Evolutionary conservation across 179 eudicot genomes (phyloP).

Genomic region (Vitellaria paradoxa): DNA sequence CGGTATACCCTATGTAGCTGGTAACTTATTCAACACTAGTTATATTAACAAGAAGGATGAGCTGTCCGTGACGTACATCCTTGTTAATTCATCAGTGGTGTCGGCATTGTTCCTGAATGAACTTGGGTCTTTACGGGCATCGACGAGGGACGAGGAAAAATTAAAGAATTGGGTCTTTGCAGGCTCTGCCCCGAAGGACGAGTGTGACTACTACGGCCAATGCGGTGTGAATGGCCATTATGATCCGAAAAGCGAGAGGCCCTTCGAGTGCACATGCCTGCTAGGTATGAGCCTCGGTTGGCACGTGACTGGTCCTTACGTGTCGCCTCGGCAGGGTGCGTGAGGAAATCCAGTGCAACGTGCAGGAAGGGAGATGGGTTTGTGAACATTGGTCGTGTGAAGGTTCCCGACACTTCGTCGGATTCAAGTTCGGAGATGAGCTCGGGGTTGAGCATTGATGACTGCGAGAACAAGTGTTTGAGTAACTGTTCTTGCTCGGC

Average conservation of each 20-base stretch:
- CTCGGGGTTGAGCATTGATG: slow-evolving; percentile 5
- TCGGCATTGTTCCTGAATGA: background rate
- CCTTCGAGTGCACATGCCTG: slow-evolving; percentile 36
- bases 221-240: slow-evolving; percentile 17
- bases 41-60: slow-evolving; percentile 13
- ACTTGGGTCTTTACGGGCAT: slow-evolving; percentile 2
- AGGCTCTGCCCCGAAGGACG: slow-evolving; percentile 7
- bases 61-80: background rate
- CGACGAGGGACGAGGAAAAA: no score
- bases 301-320: no score
- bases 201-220: slow-evolving; percentile 19
- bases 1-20: no score
- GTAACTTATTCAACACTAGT: background rate
- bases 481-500: no score
- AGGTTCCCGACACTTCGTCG: background rate
- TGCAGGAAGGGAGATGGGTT: slow-evolving; percentile 15
- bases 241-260: background rate
- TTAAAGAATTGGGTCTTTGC: slow-evolving; percentile 9
- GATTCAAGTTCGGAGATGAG: background rate
- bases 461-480: no score
- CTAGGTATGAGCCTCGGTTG: slow-evolving; percentile 48
- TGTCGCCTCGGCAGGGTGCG: background rate
- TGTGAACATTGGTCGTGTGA: no score
- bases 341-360: slow-evolving; percentile 13
- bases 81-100: background rate